Percentiles rank a stretch among this genome's conserved stretches.
These are phyloP conservation scores for Prunus campanulata DNA, from an alignment of 306 rosid species.

Conservation along the genomic window DNA sequence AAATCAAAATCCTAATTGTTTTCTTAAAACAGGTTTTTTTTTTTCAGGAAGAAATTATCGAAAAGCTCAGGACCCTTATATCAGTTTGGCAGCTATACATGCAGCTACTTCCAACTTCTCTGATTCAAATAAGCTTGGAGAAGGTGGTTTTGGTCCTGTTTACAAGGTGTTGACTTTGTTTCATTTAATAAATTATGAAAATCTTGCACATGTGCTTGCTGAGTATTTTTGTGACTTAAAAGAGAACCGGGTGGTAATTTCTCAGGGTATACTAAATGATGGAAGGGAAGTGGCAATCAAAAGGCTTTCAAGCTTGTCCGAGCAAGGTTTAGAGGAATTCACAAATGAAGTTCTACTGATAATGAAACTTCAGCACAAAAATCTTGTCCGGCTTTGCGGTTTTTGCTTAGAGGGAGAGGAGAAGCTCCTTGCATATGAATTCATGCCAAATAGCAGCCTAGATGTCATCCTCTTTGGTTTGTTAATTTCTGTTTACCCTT, in stretches of 20 bases:
- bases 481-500: too few species aligned
- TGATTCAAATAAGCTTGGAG: constrained; percentile 56
- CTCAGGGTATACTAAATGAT: constrained; percentile 46
- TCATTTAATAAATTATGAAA: background rate
- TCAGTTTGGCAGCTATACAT: constrained; percentile 38
- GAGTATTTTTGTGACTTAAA: background rate
- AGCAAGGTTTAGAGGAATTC: too few species aligned
- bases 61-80: constrained; percentile 31
- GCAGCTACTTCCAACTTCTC: constrained; percentile 55
- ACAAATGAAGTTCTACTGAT: too few species aligned
- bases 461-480: too few species aligned
- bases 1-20: too few species aligned
- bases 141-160: constrained; percentile 79
- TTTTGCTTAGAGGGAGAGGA: too few species aligned
- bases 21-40: too few species aligned
- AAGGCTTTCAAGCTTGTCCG: constrained; percentile 24
- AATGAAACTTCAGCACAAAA: too few species aligned
- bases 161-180: constrained; percentile 39
- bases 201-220: background rate
- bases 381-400: too few species aligned
- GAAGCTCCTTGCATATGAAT: too few species aligned
- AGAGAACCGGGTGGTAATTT: background rate
- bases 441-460: too few species aligned
- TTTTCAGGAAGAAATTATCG: constrained; percentile 5
- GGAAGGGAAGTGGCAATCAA: constrained; percentile 71